Base-by-base conservation (phyloP, 2,329 filamentous ascomycete genomes). In the Gnomoniopsis sp. region DNA sequence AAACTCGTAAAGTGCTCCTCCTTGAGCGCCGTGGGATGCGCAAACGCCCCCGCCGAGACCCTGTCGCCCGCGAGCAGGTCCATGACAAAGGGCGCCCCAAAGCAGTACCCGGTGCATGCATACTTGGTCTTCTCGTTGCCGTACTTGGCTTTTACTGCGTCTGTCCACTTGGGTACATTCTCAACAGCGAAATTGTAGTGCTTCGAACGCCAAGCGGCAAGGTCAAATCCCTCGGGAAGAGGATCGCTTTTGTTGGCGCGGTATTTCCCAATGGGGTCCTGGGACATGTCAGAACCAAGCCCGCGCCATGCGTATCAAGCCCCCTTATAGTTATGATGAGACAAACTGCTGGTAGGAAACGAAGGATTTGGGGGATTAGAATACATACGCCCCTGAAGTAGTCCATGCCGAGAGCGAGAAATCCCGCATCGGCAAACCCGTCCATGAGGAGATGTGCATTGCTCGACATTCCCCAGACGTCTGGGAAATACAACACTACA, bases 11-110 rank as follows among this genome's bases (percentile, higher is more conserved):
- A 78, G 57, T 81, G 75, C 26, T 71, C 66, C 53, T 81, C 77
- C 49, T 77, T 79, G 48, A 82, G 63, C 59, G 78, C 76, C 0
- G 79, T 75, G 1, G 80, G 80, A 61, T 82, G 79, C 0, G 77
- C 79, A 65, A 82, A 79, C 0, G 78, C 79, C 1, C 79, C 79
- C 1, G 70, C 79, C 1, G 68, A 65, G 6, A 75, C 72, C 0
- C 61, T 66, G 15, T 71, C 69, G 6, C 62, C 64, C 0, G 76
- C 72, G 2, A 81, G 67, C 61, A 75, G 65, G 44, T 75, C 58
- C 55, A 73, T 75, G 2, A 79, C 78, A 60, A 77, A 81, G 7
- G 78, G 78, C 0, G 73, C 74, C 2, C 73, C 74, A 51, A 76
- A 75, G 62, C 71, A 75, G 62, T 73, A 75, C 4, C 77, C 77